A percentile compares a stretch with the other conserved stretches of the same genome.
Evolutionary conservation across 345 rosid genomes (phyloP).

Genomic region (Brassica juncea): DNA sequence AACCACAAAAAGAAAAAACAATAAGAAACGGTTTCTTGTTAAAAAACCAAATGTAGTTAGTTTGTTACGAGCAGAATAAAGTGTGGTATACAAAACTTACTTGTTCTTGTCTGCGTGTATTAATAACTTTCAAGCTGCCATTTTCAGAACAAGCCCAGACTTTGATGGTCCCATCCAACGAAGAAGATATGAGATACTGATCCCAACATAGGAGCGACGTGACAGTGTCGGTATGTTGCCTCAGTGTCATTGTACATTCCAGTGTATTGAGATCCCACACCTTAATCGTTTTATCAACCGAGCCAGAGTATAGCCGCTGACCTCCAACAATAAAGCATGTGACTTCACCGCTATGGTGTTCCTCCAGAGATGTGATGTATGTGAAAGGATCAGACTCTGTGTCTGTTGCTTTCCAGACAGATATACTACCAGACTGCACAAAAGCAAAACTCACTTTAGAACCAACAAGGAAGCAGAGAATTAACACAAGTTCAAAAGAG

Average conservation of each 20-base stretch:
- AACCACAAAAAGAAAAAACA: background rate
- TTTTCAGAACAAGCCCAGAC: conserved; percentile 46
- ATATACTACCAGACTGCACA: conserved; percentile 51
- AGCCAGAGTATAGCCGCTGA: conserved; percentile 49
- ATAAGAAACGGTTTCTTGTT: background rate
- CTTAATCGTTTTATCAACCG: conserved; percentile 53
- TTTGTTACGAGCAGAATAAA: background rate
- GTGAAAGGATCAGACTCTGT: conserved; percentile 45
- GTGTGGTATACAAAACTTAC: background rate
- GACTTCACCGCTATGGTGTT: conserved; percentile 44
- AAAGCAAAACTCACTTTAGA: background rate
- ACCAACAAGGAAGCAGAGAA: background rate
- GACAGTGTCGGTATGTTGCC: conserved; percentile 50
- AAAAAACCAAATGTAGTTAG: background rate
- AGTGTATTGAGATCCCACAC: conserved; percentile 58
- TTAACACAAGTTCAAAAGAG: background rate
- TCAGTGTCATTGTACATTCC: conserved; percentile 44
- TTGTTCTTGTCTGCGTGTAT: conserved; percentile 43
- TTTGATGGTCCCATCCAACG: conserved; percentile 57
- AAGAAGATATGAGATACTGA: conserved; percentile 52
- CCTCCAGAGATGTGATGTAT: conserved; percentile 38
- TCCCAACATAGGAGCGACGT: conserved; percentile 68
- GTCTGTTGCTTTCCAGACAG: conserved; percentile 50
- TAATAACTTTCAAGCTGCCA: conserved; percentile 40
- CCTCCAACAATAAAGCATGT: conserved; percentile 45